Conservation (phyloP, 2,329 filamentous ascomycete genomes). For the Ophiosphaerella narmari region DNA sequence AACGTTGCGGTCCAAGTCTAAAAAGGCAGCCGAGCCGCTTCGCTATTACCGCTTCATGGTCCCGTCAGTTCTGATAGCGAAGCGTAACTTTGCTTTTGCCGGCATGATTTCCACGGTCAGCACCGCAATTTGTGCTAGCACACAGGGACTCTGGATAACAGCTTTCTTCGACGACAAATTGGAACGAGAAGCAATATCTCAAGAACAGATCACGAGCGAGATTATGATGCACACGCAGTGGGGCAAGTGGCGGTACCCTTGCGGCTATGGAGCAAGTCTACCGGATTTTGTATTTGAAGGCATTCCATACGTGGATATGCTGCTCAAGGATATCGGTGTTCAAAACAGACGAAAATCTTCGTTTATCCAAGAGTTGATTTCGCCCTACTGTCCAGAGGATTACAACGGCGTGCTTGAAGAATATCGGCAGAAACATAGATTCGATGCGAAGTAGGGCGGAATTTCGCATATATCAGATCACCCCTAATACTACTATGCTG, state of each 20-base stretch:
- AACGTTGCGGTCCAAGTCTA: conserved; percentile 9
- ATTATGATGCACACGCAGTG: conserved; percentile 28
- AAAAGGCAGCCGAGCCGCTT: conserved; percentile 2
- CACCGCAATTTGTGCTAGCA: conserved; percentile 37
- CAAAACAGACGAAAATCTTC: conserved; percentile 13
- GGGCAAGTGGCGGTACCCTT: conserved; percentile 24
- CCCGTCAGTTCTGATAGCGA: conserved; percentile 32
- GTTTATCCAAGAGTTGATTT: conserved; percentile 16
- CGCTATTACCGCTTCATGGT: conserved; percentile 46
- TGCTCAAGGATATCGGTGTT: conserved; percentile 24
- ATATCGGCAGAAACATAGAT: conserved; percentile 9
- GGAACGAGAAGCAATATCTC: conserved; percentile 3
- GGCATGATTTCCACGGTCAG: conserved; percentile 42
- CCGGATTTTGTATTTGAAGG: conserved; percentile 32
- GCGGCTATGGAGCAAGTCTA: conserved; percentile 24
- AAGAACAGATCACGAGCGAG: conserved; percentile 18
- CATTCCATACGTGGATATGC: conserved; percentile 27
- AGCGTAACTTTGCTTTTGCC: conserved; percentile 45
- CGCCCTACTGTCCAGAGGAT: conserved; percentile 25
- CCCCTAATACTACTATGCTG: no score
- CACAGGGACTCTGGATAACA: conserved; percentile 52
- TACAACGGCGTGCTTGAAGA: conserved; percentile 32
- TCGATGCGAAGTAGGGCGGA: background rate
- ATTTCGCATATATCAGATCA: no score
- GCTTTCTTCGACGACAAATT: conserved; percentile 65